Base-by-base conservation (phyloP, 2,329 filamentous ascomycete genomes). In the Aureobasidium sp. region DNA sequence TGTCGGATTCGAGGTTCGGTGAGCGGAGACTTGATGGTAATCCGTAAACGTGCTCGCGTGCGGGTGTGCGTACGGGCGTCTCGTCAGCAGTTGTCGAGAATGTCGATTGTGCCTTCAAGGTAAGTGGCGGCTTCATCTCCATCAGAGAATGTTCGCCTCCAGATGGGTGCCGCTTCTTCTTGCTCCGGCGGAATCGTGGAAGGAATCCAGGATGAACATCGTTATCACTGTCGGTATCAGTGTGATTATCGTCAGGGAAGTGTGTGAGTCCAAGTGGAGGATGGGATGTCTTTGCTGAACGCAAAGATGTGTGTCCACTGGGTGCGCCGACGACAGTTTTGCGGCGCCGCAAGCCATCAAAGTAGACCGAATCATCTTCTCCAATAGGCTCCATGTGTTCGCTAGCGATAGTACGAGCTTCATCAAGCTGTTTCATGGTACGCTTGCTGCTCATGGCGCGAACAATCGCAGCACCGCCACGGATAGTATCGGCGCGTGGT, bases 401-500 rank as follows among this genome's bases (percentile, higher is more conserved):
- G 68, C 92, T 87, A 64, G 88, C 87, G 62, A 96, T 80, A 36
- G 90, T 85, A 68, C 84, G 87, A 22, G 88, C 83, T 73, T 97
- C 94, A 48, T 90, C 85, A 8, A 86, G 80, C 72, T 97, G 90
- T 79, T 88, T 88, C 71, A 87, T 88, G 64, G 88, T 84, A 64
- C 94, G 83, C 0, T 87, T 82, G 12, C 81, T 81, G 0, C 91
- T 97, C 55, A 99, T 81, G 15, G 89, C 85, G 65, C 94, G 86
- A 59, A 99, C 82, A 63, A 99, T 91, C 51, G 91, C 91, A 7
- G 90, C 92, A 17, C 93, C 81, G 64, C 93, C 94, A 67, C 94
- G 90, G 70, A 99, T 95, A 11, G 94, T 91, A 74, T 99, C 94
- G 15, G 94, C 94, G 72, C 96, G 95, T 59, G 94, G 94, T 70